Base-by-base conservation (phyloP, 1,284 basidiomycete species). In the Vanrija sp. region DNA sequence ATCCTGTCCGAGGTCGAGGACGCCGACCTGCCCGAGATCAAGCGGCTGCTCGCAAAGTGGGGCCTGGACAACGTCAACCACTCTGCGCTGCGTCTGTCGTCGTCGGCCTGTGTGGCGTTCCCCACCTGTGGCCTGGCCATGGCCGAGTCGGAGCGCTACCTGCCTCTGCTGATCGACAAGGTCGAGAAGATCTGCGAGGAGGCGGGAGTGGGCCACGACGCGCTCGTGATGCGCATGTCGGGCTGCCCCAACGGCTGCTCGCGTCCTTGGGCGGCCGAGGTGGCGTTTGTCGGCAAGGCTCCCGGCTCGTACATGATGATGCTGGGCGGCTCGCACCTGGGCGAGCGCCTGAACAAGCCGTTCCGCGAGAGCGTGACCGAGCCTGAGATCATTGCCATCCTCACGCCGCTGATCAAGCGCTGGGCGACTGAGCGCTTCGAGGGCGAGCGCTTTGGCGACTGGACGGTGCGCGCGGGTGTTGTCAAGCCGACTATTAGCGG, bases 141-240 rank as follows among this genome's bases (percentile, higher is more conserved):
- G 90, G 92, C 92, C 24, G 92, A 96, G 77, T 92, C 89, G 12
- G 92, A 96, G 73, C 79, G 89, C 84, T 98, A 97, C 75, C 80
- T 98, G n/a, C 96, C 96, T 9, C 67, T 95, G 22, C 84, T 98
- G 44, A 82, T 98, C 60, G 89, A 91, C 78, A 98, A 98, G 78
- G 86, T 98, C 23, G 96, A 98, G 79, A 85, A 85, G 76, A 87
- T 98, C 27, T 91, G 90, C 69, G 93, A 98, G 72, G 88, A 92
- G 70, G 88, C 86, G 63, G 95, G 95, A 23, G 80, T 98, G 44
- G 83, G 91, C 50, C 88, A 93, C 71, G 93, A 97, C 73, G 87
- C 89, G 3, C 94, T 98, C 62, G 85, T 96, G 53, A 96, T 98
- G 91, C 85, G 95, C 55, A 98, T 98, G 95, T 94, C 91, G 16